Conservation (phyloP, 2,329 filamentous ascomycete species). For the Claviceps sp. region DNA sequence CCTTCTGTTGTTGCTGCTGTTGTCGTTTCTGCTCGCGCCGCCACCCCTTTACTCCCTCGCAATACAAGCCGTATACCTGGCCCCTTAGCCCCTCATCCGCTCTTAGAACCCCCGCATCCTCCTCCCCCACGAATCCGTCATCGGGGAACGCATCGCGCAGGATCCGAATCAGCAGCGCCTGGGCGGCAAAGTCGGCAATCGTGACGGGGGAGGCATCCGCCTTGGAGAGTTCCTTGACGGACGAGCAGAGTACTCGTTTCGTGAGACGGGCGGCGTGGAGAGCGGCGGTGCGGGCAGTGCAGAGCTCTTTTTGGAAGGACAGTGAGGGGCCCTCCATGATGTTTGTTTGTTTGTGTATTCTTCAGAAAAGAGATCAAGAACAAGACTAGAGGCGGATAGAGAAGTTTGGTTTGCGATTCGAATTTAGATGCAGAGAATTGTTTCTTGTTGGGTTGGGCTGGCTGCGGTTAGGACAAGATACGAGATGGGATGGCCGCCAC, state of each 20-base stretch:
- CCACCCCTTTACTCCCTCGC: conserved; percentile 10
- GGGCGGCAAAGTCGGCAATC: conserved; percentile 49
- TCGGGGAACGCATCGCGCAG: conserved; percentile 38
- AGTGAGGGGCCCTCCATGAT: not conserved
- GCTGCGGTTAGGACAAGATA: no score
- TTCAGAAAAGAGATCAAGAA: not conserved
- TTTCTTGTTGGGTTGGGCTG: no score
- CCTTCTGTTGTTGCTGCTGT: not conserved
- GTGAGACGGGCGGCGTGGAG: conserved; percentile 44
- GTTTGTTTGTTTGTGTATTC: no score
- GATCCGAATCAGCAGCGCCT: conserved; percentile 46
- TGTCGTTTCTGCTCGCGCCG: conserved; percentile 1
- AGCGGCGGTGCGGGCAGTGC: conserved; percentile 30
- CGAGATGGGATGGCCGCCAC: no score
- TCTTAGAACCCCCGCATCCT: conserved; percentile 40
- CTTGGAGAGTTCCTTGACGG: conserved; percentile 39
- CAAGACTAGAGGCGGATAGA: not conserved
- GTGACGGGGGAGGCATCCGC: conserved; percentile 47
- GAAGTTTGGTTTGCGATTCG: no score
- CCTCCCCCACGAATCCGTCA: conserved; percentile 49
- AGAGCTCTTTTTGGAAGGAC: conserved; percentile 15
- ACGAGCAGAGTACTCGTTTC: conserved; percentile 29
- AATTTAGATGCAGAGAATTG: no score
- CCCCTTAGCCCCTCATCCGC: conserved; percentile 31
- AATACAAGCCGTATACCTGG: conserved; percentile 43